Base-by-base conservation (phyloP, 2,329 filamentous ascomycete species). In the Calonectria montana region DNA sequence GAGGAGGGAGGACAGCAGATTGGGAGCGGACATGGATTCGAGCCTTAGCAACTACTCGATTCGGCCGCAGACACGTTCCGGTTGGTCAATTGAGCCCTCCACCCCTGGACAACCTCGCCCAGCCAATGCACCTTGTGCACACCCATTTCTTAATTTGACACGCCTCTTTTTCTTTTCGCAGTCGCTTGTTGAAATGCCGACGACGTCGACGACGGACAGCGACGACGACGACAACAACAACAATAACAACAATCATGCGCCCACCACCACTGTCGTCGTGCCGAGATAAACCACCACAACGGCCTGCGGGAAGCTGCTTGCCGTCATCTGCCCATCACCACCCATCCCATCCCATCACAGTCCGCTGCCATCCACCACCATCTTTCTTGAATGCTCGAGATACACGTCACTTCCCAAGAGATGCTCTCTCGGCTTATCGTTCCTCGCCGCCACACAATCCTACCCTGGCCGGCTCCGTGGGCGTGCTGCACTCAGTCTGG, bases 41-140 rank as follows among this genome's bases (percentile, higher is more conserved):
- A 47, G 67, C 37, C 53, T 69, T 72, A 73, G 70, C 67, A 70
- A 79, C 77, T 79, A 78, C 77, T 79, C 76, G 75, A 79, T 79
- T 79, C 50, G 77, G 77, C 70, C 71, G 69, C 45, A 71, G 73
- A 68, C 71, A 59, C 65, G 70, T 66, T 74, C 68, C 71, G 71
- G 79, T 79, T 79, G 78, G 78, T 67, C 68, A 69, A 71, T 65
- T 66, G 70, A 65, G 64, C 69, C 73, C 61, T 71, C 70, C 74
- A 64, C 76, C 75, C 75, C 76, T 74, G 74, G 77, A 62, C 67
- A 73, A 76, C 73, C 68, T 66, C 69, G 37, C 69, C 63, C 68
- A 37, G 37, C 37, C 39, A 29, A 45, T 62, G 37, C 57, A 62
- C 57, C 37, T 41, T 62, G 57, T 45, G 57, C 39, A 45, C 57